phyloP scores from a whole-genome alignment of 257 asterid genomes.

The Rhazya stricta region DNA sequence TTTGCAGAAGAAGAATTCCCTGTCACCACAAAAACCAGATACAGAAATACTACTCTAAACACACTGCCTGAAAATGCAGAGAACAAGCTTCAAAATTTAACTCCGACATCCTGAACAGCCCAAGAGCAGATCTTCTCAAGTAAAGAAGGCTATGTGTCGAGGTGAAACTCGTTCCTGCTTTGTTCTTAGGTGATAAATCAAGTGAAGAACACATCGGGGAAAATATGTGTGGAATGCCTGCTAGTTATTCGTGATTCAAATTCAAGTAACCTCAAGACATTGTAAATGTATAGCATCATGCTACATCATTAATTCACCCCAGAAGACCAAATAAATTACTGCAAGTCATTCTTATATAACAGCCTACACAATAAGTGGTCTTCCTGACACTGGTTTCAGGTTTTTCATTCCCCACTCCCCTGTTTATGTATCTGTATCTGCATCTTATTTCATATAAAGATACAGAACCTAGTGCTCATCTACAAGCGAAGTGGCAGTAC shows the following conservation, averaged over 20 bases:
- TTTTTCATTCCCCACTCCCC: not conserved
- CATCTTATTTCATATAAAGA: no score
- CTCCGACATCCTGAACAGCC: not conserved
- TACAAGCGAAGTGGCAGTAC: no score
- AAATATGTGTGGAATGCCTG: not conserved
- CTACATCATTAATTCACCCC: no score
- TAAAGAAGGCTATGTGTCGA: not conserved
- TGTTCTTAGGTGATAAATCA: no score
- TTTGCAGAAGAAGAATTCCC: not conserved
- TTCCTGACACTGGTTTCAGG: no score
- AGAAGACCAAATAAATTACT: no score
- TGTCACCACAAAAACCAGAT: not conserved
- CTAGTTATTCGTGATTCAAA: not conserved
- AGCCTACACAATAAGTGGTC: no score
- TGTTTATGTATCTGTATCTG: not conserved
- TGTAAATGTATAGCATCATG: not conserved
- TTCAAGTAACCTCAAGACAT: not conserved
- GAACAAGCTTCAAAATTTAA: not conserved
- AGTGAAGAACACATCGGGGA: no score
- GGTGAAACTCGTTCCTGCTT: not conserved
- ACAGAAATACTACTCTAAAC: not conserved
- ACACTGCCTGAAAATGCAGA: not conserved
- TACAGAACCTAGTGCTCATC: no score
- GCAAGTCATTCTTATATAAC: no score
- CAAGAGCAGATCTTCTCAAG: not conserved